phyloP scores from a whole-genome alignment of 768 basidiomycete species.

The Termitomyces sp. region DNA sequence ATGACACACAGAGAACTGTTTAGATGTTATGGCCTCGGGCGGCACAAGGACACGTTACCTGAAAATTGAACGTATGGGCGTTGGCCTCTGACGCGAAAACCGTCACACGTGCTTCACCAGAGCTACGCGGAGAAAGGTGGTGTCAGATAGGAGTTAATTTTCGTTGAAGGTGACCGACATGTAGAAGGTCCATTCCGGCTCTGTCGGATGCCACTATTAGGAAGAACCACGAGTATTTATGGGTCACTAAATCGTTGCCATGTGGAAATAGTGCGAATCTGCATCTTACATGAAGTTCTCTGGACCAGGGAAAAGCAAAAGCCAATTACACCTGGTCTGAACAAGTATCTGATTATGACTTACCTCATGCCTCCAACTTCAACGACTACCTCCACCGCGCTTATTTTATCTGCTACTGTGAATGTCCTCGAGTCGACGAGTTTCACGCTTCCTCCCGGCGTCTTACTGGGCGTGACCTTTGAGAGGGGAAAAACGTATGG shows the following conservation, averaged over 20 bases:
- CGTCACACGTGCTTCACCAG: constrained; percentile 19
- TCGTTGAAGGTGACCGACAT: constrained; percentile 30
- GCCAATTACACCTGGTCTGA: constrained; percentile 7
- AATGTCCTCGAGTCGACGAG: constrained; percentile 54
- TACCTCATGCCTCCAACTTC: constrained; percentile 59
- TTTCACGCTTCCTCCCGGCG: constrained; percentile 54
- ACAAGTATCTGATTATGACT: constrained; percentile 16
- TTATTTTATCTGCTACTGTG: constrained; percentile 44
- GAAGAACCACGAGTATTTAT: background rate
- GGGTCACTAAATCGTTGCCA: background rate
- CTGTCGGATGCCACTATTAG: constrained; percentile 63
- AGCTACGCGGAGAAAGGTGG: constrained; percentile 24
- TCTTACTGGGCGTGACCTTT: constrained; percentile 32
- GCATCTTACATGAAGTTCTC: constrained; percentile 48
- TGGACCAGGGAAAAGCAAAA: constrained; percentile 8
- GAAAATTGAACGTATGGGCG: constrained; percentile 36
- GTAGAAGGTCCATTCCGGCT: constrained; percentile 63
- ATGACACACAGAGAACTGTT: background rate
- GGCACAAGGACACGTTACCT: background rate
- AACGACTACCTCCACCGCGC: constrained; percentile 52
- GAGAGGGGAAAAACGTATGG: constrained; percentile 54
- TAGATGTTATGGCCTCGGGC: background rate
- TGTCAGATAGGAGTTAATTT: background rate
- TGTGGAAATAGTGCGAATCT: background rate
- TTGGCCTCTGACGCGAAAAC: constrained; percentile 54